Evolutionary conservation across 169 alveolate species (phyloP).

Genomic region (Blepharisma undulans): DNA sequence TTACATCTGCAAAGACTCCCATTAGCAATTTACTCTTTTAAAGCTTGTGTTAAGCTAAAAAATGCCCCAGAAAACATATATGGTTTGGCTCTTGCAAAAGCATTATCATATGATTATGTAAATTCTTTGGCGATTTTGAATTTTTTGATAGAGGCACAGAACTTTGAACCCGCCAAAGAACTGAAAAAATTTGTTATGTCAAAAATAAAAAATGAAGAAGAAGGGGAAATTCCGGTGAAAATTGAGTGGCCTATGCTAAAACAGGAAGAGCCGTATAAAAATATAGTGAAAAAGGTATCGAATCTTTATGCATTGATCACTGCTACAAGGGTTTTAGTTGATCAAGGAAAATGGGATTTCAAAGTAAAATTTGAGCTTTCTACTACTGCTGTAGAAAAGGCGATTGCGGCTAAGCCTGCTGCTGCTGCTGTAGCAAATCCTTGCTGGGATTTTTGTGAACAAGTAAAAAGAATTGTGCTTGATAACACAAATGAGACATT

Average conservation of each 20-base stretch:
- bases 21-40: not conserved
- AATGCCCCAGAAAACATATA: not conserved
- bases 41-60: not conserved
- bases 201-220: not conserved
- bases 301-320: not conserved
- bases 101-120: not conserved
- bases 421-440: not conserved
- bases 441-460: not conserved
- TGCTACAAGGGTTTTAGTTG: not conserved
- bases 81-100: not conserved
- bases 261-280: not conserved
- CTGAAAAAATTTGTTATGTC: not conserved
- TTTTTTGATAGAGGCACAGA: not conserved
- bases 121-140: conserved; percentile 2
- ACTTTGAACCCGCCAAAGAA: not conserved
- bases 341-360: not conserved
- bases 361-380: not conserved
- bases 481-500: not conserved
- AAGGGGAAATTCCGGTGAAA: not conserved
- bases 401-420: not conserved
- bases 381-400: not conserved
- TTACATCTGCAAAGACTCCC: not conserved
- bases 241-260: not conserved
- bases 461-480: not conserved
- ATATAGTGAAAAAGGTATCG: not conserved